phyloP scores from a whole-genome alignment of 169 alveolate genomes.

The Perkinsus chesapeaki region DNA sequence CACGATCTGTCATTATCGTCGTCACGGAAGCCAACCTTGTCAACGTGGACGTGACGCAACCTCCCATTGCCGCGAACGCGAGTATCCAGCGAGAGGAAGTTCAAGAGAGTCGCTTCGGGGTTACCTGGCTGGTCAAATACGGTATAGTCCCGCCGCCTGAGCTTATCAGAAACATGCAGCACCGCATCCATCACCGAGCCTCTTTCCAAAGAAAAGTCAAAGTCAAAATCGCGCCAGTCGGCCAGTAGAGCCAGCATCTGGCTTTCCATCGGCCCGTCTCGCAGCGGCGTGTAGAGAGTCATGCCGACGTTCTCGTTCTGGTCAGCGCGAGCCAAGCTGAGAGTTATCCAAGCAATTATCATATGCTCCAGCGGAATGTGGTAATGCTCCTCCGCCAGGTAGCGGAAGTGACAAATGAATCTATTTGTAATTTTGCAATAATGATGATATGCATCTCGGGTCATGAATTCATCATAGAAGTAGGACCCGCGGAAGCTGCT shows the following conservation, averaged over 20 bases:
- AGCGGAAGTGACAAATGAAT: neutral
- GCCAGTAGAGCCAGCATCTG: neutral
- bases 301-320: neutral
- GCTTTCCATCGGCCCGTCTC: neutral
- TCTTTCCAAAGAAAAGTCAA: neutral
- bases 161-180: neutral
- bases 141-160: neutral
- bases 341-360: neutral
- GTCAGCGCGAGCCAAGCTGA: neutral
- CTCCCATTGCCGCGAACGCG: neutral
- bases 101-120: neutral
- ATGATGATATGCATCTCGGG: neutral
- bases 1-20: neutral
- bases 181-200: neutral
- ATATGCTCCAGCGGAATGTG: neutral
- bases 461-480: neutral
- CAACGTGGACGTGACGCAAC: neutral
- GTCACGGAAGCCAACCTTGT: neutral
- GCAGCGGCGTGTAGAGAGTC: neutral
- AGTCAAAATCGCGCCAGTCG: neutral
- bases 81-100: neutral
- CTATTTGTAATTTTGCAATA: neutral
- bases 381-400: neutral
- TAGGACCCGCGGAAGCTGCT: neutral
- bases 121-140: neutral